These are phyloP conservation scores for Epichloe bromicola DNA, from an alignment of 2,329 filamentous ascomycete genomes.

Conservation along the genomic window DNA sequence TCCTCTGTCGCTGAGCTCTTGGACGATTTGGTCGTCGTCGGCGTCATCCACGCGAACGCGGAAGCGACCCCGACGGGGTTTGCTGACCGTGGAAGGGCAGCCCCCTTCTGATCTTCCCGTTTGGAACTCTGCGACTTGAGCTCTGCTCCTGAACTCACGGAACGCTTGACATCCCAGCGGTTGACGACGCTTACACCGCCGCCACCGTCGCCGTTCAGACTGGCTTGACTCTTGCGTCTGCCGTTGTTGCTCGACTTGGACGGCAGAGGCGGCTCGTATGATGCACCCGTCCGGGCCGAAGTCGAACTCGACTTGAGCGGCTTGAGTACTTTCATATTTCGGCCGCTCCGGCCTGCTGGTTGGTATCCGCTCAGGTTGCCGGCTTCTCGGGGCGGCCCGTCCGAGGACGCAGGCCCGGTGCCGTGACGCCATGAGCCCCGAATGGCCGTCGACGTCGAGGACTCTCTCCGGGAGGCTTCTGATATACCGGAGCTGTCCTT, in stretches of 20 bases:
- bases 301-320: constrained; percentile 53
- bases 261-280: constrained; percentile 37
- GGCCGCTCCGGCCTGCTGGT: constrained; percentile 45
- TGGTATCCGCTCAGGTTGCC: constrained; percentile 54
- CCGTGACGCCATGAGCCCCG: constrained; percentile 62
- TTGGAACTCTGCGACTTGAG: constrained; percentile 23
- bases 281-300: constrained; percentile 34
- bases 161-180: constrained; percentile 43
- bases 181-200: constrained; percentile 16
- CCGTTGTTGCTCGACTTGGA: constrained; percentile 34
- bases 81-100: constrained; percentile 40
- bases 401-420: constrained; percentile 30
- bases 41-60: constrained; percentile 85
- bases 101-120: constrained; percentile 24
- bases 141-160: constrained; percentile 30
- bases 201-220: constrained; percentile 16
- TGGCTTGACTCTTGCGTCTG: constrained; percentile 41
- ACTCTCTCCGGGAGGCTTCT: constrained; percentile 28
- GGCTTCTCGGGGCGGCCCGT: constrained; percentile 40
- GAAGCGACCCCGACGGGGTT: constrained; percentile 90
- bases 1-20: constrained; percentile 22
- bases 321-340: constrained; percentile 84
- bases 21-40: constrained; percentile 23
- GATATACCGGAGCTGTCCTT: constrained; percentile 18
- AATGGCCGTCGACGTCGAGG: constrained; percentile 41